Conservation (phyloP, 805 yeast species). For the Yarrowia deformans region DNA sequence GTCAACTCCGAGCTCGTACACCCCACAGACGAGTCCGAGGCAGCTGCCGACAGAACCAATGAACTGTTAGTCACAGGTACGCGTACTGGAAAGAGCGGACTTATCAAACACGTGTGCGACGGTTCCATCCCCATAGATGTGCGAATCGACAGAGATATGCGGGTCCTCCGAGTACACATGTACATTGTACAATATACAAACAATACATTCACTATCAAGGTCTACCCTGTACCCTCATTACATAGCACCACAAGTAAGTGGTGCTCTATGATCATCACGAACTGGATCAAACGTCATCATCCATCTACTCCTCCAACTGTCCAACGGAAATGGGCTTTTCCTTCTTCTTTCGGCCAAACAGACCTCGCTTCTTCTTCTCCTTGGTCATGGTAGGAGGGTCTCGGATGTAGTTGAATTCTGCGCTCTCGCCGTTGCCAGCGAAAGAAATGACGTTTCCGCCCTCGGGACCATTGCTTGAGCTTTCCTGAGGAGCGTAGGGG, state of each 20-base stretch:
- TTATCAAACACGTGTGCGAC: no score
- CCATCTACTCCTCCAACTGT: slow-evolving; percentile 28
- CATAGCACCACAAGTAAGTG: neutral
- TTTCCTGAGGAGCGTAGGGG: slow-evolving; percentile 47
- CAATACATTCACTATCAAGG: slow-evolving; percentile 11
- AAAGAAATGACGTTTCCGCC: slow-evolving; percentile 47
- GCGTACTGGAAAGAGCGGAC: no score
- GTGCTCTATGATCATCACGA: neutral
- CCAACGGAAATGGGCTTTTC: slow-evolving; percentile 26
- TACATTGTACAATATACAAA: neutral
- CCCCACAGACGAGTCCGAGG: no score
- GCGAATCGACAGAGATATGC: no score
- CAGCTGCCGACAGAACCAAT: no score
- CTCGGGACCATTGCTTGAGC: slow-evolving; percentile 37
- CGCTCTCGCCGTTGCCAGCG: slow-evolving; percentile 50
- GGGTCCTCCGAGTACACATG: no score
- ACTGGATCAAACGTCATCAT: neutral
- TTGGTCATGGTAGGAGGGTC: slow-evolving; percentile 60
- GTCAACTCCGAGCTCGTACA: no score
- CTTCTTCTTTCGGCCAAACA: slow-evolving; percentile 76
- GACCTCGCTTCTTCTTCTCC: slow-evolving; percentile 75
- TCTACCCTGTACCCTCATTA: slow-evolving; percentile 17
- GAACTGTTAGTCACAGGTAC: no score
- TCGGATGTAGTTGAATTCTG: slow-evolving; percentile 51
- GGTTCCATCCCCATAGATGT: no score